Evolutionary conservation across 2,329 filamentous ascomycete genomes (phyloP), one percentile per base, ranked within the genome.

Genomic region (Atkinsonella hypoxylon): DNA sequence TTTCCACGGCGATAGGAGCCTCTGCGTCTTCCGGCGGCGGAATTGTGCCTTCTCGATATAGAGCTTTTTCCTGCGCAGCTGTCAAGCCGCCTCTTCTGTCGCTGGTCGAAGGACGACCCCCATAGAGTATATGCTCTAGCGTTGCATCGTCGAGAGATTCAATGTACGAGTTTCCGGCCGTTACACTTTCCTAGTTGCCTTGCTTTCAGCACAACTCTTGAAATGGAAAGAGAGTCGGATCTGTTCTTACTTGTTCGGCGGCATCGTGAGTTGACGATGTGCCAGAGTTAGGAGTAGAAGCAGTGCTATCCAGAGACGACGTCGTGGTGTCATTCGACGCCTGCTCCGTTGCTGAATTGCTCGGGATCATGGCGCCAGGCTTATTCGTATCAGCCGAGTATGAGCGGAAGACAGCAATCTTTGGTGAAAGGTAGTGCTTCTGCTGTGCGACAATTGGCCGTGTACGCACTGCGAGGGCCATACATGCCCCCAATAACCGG

Each of bases 11-110:
- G n/a, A 61, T 50, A 8, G 63, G 52, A 44, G 58, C 61, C 48
- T 67, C 67, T 7, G 66, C 65, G 45, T 62, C 59, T 6, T 58
- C 57, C 6, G 64, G 58, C 1, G 66, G 53, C 18, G 68, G 69
- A 48, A 73, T 73, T 39, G 61, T 65, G 41, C 70, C 70, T 54
- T 69, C 65, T 15, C 62, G 62, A 56, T 70, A 72, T 15, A 77
- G 61, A 5, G 69, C 65, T 41, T 69, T 62, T 53, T 71, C 67
- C 59, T 76, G 73, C 9, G 68, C 71, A 15, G 61, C 57, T 47
- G 68, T 72, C 56, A 73, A 57, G 8, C 64, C 67, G 22, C 63
- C 65, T 22, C 67, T 57, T 3, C 53, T 45, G 13, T 59, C 51
- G 47, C 61, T 66, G 26, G 59, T 61, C 9, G 57, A 56, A 15